Percentiles rank a stretch among this genome's conserved stretches.
These are phyloP conservation scores for Alternaria novae-zelandiae DNA, from an alignment of 2,329 filamentous ascomycete genomes.

Conservation along the genomic window DNA sequence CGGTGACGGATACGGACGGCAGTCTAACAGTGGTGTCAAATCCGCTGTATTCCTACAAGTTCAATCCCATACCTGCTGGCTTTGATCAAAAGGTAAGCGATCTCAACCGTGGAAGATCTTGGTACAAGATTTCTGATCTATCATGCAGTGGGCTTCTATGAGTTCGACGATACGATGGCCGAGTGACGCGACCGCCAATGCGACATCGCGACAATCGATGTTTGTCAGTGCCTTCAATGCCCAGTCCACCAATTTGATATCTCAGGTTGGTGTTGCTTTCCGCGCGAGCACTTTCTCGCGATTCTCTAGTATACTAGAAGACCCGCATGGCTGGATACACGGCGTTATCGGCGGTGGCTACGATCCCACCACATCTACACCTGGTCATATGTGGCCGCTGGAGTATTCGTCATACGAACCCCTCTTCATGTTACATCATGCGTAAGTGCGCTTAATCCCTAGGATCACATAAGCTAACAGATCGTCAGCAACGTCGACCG, in stretches of 20 bases:
- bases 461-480: background rate
- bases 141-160: conserved; percentile 27
- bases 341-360: conserved; percentile 54
- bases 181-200: conserved; percentile 19
- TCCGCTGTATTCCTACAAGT: conserved; percentile 38
- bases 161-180: conserved; percentile 44
- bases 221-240: conserved; percentile 19
- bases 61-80: conserved; percentile 30
- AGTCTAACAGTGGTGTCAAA: conserved; percentile 26
- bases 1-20: conserved; percentile 27
- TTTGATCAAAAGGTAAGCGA: conserved; percentile 31
- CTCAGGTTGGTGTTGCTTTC: conserved; percentile 7
- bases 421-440: conserved; percentile 54
- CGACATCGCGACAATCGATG: conserved; percentile 22
- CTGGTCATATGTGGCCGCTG: conserved; percentile 75
- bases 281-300: conserved; percentile 12
- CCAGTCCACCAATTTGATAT: conserved; percentile 48
- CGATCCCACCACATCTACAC: background rate
- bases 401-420: conserved; percentile 79
- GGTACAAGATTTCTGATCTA: background rate
- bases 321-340: conserved; percentile 39
- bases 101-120: too few relatives aligned
- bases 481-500: conserved; percentile 44
- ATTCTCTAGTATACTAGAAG: conserved; percentile 46
- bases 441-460: conserved; percentile 37